Conservation (phyloP, 495 filamentous ascomycete species). For the Opeltia flavorubescens region DNA sequence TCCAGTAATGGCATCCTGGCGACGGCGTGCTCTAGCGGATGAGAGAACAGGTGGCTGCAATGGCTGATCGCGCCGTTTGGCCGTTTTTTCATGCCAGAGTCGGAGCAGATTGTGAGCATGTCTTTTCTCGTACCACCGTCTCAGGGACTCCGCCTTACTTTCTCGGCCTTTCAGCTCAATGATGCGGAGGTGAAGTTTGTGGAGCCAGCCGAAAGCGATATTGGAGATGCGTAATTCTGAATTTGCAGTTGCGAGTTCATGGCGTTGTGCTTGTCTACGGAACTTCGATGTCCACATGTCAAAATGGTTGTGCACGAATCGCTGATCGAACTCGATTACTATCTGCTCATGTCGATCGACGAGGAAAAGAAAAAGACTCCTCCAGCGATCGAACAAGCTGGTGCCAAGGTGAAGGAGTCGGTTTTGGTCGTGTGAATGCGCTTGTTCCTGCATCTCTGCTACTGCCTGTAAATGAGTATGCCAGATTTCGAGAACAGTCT, state of each 20-base stretch:
- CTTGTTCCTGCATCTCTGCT: constrained; percentile 7
- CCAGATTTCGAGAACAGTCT: constrained; percentile 30
- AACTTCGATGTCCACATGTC: constrained; percentile 31
- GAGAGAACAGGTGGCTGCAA: constrained; percentile 25
- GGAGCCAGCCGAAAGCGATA: constrained; percentile 28
- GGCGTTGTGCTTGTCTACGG: constrained; percentile 26
- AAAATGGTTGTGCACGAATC: constrained; percentile 32
- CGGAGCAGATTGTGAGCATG: constrained; percentile 42
- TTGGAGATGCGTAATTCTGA: constrained; percentile 34
- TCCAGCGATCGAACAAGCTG: constrained; percentile 32
- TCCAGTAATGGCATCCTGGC: constrained; percentile 1
- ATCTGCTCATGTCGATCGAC: constrained; percentile 28
- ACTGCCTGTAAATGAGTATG: constrained; percentile 25
- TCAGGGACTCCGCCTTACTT: constrained; percentile 38
- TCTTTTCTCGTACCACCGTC: constrained; percentile 40
- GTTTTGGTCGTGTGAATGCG: constrained; percentile 2
- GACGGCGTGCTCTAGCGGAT: constrained; percentile 9
- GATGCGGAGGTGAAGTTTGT: constrained; percentile 36
- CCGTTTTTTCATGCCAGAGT: constrained; percentile 40
- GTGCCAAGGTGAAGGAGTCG: constrained; percentile 33
- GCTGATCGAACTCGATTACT: constrained; percentile 26
- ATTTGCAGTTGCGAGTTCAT: constrained; percentile 33
- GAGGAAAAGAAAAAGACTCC: constrained; percentile 23
- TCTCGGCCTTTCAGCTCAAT: constrained; percentile 33
- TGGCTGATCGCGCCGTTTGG: constrained; percentile 22